Evolutionary conservation across 2,329 filamentous ascomycete species (phyloP).

Genomic region (Neoarthrinium moseri): DNA sequence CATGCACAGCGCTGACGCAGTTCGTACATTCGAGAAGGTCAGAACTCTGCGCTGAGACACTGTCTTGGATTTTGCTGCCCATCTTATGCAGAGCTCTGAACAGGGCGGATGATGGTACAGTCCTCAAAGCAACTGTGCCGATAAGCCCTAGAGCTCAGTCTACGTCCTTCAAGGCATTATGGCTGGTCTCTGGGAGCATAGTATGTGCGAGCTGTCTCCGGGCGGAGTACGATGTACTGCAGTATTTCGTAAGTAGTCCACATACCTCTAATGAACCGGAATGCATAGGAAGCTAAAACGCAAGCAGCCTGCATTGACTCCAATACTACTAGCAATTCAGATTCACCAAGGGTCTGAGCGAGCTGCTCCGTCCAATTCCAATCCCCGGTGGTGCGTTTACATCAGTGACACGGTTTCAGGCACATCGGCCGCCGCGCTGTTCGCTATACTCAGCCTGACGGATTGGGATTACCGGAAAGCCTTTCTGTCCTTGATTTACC

Average conservation of each 20-base stretch:
- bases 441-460: constrained; percentile 23
- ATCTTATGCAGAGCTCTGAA: constrained; percentile 14
- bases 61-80: constrained; percentile 27
- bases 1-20: constrained; percentile 21
- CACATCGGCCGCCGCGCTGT: constrained; percentile 18
- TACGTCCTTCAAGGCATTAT: not conserved
- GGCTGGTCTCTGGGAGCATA: constrained; percentile 4
- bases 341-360: constrained; percentile 15
- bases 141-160: not conserved
- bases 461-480: constrained; percentile 22
- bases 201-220: constrained; percentile 11
- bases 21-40: constrained; percentile 12
- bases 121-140: not conserved
- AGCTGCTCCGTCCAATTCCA: constrained; percentile 3
- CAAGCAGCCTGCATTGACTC: constrained; percentile 30
- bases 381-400: constrained; percentile 12
- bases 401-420: constrained; percentile 21
- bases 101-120: not conserved
- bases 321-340: constrained; percentile 26
- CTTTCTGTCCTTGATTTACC: constrained; percentile 25
- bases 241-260: not conserved
- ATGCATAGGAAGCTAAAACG: not conserved
- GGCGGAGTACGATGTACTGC: constrained; percentile 13
- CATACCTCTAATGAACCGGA: not conserved
- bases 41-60: constrained; percentile 26